These are phyloP conservation scores for Hamamelis virginiana DNA, from an alignment of 164 flowering plant species.

Conservation along the genomic window DNA sequence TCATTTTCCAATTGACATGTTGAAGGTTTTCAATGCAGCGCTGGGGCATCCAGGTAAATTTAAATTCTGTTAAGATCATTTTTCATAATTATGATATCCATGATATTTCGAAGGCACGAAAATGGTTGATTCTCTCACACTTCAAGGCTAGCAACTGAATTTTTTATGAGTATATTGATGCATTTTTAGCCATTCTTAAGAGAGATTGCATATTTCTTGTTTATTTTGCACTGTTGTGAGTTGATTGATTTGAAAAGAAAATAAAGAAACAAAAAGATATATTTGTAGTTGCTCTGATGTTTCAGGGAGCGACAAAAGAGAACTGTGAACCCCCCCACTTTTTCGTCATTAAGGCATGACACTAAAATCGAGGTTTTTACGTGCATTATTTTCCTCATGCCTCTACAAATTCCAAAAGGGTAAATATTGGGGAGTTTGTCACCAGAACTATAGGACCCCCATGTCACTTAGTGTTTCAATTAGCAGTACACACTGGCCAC, in stretches of 20 bases:
- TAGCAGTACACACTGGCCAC: conserved; percentile 15
- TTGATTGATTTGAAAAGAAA: background rate
- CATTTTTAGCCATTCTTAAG: background rate
- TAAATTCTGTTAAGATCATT: no score
- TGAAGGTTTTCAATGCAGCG: no score
- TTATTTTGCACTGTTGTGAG: background rate
- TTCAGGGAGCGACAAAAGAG: background rate
- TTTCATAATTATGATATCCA: no score
- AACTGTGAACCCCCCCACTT: background rate
- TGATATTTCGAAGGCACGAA: no score
- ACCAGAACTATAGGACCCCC: background rate
- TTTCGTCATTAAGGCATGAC: background rate
- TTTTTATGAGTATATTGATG: no score
- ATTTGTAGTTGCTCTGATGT: background rate
- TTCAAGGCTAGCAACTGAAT: no score
- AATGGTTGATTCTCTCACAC: no score
- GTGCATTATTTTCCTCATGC: background rate
- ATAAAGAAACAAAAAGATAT: background rate
- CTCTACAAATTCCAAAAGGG: background rate
- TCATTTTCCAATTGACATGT: no score
- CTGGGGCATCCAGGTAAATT: no score
- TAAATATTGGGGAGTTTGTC: background rate
- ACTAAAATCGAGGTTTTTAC: background rate
- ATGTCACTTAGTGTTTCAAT: background rate
- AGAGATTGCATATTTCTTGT: background rate